Evolutionary conservation across 805 yeast genomes (phyloP).

Genomic region (Wickerhamiella kurtzmanii): DNA sequence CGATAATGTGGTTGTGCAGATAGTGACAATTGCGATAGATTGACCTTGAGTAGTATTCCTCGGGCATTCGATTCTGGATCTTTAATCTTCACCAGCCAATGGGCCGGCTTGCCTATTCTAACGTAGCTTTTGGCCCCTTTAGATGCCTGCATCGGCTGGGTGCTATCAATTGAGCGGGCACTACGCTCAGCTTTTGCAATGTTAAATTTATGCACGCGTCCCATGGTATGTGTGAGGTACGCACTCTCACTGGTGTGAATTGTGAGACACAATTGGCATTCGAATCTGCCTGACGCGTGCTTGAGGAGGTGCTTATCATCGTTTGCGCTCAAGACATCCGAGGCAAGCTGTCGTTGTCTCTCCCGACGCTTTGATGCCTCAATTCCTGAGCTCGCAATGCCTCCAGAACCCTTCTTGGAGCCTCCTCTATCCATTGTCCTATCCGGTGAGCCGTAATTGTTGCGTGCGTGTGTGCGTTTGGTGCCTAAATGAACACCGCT

Average conservation of each 20-base stretch:
- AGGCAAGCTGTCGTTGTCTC: constrained; percentile 50
- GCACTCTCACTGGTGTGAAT: constrained; percentile 69
- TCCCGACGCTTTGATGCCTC: constrained; percentile 55
- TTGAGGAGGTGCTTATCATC: neutral
- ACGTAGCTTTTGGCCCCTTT: constrained; percentile 32
- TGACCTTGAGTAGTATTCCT: constrained; percentile 55
- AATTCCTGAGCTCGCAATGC: constrained; percentile 63
- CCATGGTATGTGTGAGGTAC: constrained; percentile 72
- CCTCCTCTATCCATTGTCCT: constrained; percentile 73
- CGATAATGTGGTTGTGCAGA: constrained; percentile 50
- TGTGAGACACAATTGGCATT: constrained; percentile 75
- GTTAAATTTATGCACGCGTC: constrained; percentile 67
- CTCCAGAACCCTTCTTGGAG: constrained; percentile 78
- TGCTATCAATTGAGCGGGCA: constrained; percentile 9
- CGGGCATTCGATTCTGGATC: constrained; percentile 42
- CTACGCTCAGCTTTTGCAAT: constrained; percentile 47
- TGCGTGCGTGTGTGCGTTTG: no score
- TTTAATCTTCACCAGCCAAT: constrained; percentile 52
- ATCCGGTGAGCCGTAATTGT: no score
- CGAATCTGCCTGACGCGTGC: constrained; percentile 46
- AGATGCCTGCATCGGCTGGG: constrained; percentile 10
- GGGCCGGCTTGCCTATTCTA: constrained; percentile 64
- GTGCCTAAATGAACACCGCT: no score
- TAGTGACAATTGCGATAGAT: constrained; percentile 36
- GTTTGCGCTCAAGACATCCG: constrained; percentile 26